A percentile compares a stretch with the other conserved stretches of the same genome.
phyloP scores from a whole-genome alignment of 1,284 basidiomycete species.

The Rhizoctonia solani region DNA sequence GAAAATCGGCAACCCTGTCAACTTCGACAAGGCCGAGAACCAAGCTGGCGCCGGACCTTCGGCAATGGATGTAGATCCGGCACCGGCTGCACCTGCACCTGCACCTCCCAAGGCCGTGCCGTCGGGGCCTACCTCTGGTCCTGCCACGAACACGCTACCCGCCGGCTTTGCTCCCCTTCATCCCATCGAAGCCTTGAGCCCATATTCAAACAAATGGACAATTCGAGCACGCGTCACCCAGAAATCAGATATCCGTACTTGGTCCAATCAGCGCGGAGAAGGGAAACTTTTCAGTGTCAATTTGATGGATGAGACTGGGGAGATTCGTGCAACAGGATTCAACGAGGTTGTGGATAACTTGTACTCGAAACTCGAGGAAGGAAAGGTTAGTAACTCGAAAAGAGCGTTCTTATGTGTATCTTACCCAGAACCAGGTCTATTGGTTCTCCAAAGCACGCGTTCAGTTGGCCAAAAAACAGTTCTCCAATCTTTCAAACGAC shows the following conservation, averaged over 20 bases:
- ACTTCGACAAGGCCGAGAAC: slow-evolving; percentile 44
- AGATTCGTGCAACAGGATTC: slow-evolving; percentile 92
- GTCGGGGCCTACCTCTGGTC: slow-evolving; percentile 11
- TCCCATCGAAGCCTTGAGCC: slow-evolving; percentile 94
- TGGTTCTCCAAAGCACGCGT: slow-evolving; percentile 89
- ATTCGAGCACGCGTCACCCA: slow-evolving; percentile 94
- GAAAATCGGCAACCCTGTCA: slow-evolving; percentile 76
- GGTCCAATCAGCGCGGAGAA: slow-evolving; percentile 90
- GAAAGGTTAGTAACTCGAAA: slow-evolving; percentile 63
- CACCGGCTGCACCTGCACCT: slow-evolving; percentile 41
- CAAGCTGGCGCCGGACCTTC: slow-evolving; percentile 41
- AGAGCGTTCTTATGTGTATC: background rate
- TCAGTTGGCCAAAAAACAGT: slow-evolving; percentile 97
- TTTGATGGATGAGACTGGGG: slow-evolving; percentile 93
- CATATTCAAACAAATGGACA: slow-evolving; percentile 98
- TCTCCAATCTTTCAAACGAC: slow-evolving; percentile 87
- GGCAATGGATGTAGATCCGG: slow-evolving; percentile 41
- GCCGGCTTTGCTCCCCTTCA: slow-evolving; percentile 55
- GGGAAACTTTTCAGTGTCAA: slow-evolving; percentile 95
- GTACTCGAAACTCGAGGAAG: slow-evolving; percentile 85
- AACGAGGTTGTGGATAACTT: slow-evolving; percentile 85
- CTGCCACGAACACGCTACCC: slow-evolving; percentile 32
- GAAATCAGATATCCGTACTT: slow-evolving; percentile 88
- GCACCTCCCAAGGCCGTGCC: slow-evolving; percentile 40
- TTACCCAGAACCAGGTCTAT: slow-evolving; percentile 55